phyloP scores from a whole-genome alignment of 192 early-diverging fungal genomes.

The Linnemannia schmuckeri region DNA sequence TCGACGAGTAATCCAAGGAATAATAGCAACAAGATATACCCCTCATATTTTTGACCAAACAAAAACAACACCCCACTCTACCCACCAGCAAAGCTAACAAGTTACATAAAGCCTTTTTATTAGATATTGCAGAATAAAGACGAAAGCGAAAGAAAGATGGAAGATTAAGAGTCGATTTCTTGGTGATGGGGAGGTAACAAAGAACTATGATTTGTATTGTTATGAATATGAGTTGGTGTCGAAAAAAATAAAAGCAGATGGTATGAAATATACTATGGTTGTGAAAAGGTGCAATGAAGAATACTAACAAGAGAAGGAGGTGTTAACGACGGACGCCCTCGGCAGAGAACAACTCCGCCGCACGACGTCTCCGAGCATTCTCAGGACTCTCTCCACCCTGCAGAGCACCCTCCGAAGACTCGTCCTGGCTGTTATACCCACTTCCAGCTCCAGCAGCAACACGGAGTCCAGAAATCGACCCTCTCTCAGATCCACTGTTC shows the following conservation, averaged over 20 bases:
- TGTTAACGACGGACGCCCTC: slow-evolving; percentile 32
- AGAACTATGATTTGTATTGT: neutral
- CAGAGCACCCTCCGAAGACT: neutral
- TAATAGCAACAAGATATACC: neutral
- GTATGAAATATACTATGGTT: neutral
- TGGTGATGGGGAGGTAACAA: neutral
- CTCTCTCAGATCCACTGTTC: slow-evolving; percentile 35
- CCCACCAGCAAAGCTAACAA: too few relatives aligned
- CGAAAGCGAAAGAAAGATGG: neutral
- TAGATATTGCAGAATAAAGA: neutral
- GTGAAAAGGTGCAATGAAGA: neutral
- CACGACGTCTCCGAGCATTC: slow-evolving; percentile 41
- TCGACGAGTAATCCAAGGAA: slow-evolving; percentile 28
- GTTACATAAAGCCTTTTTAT: too few relatives aligned
- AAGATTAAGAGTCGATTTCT: neutral
- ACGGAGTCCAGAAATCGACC: slow-evolving; percentile 16
- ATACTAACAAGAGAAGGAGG: neutral
- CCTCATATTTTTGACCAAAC: too few relatives aligned
- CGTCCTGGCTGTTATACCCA: slow-evolving; percentile 34
- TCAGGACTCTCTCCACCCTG: slow-evolving; percentile 34
- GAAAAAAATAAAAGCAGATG: neutral
- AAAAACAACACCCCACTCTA: too few relatives aligned
- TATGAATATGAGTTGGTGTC: neutral
- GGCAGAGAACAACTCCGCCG: slow-evolving; percentile 46
- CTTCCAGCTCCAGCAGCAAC: neutral